phyloP scores from a whole-genome alignment of 495 filamentous ascomycete species.

The Pseudoneurospora amorphoporcata region DNA sequence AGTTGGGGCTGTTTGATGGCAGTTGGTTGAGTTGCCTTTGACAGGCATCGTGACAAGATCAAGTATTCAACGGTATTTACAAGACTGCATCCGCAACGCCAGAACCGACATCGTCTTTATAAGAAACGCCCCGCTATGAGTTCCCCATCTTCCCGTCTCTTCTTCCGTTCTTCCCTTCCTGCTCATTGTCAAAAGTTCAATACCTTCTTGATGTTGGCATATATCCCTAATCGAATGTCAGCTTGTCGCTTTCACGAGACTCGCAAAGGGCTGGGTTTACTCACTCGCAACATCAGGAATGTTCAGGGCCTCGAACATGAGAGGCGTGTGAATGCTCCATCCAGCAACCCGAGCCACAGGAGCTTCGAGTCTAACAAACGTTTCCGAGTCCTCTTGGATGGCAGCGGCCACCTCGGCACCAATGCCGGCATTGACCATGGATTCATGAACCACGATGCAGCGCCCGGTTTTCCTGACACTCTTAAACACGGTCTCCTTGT shows the following conservation, averaged over 20 bases:
- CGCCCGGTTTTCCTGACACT: slow-evolving; percentile 87
- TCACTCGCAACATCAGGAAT: slow-evolving; percentile 85
- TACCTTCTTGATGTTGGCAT: slow-evolving; percentile 41
- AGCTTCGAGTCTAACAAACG: slow-evolving; percentile 83
- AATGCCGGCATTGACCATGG: slow-evolving; percentile 89
- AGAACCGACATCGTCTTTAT: background rate
- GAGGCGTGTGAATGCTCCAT: slow-evolving; percentile 77
- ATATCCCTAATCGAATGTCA: slow-evolving; percentile 28
- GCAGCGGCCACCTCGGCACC: slow-evolving; percentile 90
- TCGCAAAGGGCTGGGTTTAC: slow-evolving; percentile 23
- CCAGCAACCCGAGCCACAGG: slow-evolving; percentile 85
- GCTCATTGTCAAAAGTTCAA: slow-evolving; percentile 27
- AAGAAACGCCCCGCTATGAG: background rate
- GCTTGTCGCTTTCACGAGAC: background rate
- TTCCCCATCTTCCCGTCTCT: background rate
- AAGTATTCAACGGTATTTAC: background rate
- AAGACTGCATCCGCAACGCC: background rate
- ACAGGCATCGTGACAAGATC: background rate
- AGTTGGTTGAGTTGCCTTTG: background rate
- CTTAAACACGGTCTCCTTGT: slow-evolving; percentile 68
- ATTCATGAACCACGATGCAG: slow-evolving; percentile 89
- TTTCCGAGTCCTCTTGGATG: slow-evolving; percentile 69
- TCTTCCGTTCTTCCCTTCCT: background rate
- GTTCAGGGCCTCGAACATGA: slow-evolving; percentile 79
- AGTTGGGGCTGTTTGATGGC: background rate